Conservation (phyloP, 108 stramenopile species). For the Fragilaria crotonensis region DNA sequence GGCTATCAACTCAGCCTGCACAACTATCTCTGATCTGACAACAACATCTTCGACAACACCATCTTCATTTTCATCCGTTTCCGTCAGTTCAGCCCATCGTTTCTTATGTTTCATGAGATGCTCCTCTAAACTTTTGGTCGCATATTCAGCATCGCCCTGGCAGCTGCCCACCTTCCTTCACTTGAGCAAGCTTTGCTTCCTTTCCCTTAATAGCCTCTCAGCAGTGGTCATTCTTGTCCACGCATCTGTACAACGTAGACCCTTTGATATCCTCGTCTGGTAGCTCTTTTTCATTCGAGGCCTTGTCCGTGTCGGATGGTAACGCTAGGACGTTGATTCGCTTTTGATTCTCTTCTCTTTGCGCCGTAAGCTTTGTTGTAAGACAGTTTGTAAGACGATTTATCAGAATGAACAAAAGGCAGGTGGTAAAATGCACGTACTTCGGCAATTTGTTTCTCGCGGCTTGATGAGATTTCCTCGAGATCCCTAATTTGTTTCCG, state of each 20-base stretch:
- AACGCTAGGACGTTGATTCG: slow-evolving; percentile 52
- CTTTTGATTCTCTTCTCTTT: slow-evolving; percentile 45
- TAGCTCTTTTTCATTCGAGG: slow-evolving; percentile 9
- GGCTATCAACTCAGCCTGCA: slow-evolving; percentile 48
- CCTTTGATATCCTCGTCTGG: slow-evolving; percentile 37
- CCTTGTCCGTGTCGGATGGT: slow-evolving; percentile 16
- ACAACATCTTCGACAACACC: slow-evolving; percentile 9
- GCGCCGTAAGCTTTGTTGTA: slow-evolving; percentile 34
- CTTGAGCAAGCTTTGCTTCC: slow-evolving; percentile 27
- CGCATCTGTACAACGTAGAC: slow-evolving; percentile 37
- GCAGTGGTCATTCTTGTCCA: slow-evolving; percentile 38
- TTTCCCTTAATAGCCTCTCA: slow-evolving; percentile 31
- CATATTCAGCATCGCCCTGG: slow-evolving; percentile 55
- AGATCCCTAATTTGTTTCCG: slow-evolving; percentile 55
- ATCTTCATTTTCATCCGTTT: slow-evolving; percentile 10
- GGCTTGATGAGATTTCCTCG: slow-evolving; percentile 36
- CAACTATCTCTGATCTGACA: slow-evolving; percentile 4
- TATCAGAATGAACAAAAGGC: neutral
- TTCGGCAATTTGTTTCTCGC: slow-evolving; percentile 66
- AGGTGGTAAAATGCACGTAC: slow-evolving; percentile 32
- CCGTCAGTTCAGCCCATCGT: slow-evolving; percentile 61
- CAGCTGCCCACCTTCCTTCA: slow-evolving; percentile 57
- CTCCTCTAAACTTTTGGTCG: slow-evolving; percentile 57
- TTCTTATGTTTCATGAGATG: slow-evolving; percentile 56
- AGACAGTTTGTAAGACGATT: slow-evolving; percentile 6